These are phyloP conservation scores for Eutrema salsugineum DNA, from an alignment of 441 rosid species.

Conservation along the genomic window DNA sequence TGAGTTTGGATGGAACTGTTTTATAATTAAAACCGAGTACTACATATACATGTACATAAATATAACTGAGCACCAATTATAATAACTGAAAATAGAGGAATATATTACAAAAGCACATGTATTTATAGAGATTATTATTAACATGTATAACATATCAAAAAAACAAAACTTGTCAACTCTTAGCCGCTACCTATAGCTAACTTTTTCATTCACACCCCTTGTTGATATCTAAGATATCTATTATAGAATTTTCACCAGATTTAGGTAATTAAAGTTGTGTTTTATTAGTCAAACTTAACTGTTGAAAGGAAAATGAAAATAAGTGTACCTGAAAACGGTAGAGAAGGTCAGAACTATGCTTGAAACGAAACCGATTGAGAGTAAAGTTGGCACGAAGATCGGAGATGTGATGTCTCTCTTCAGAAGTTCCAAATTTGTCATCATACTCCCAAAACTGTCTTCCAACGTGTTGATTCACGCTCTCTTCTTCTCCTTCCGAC, in stretches of 20 bases:
- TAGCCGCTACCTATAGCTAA: too few relatives aligned
- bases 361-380: conserved; percentile 33
- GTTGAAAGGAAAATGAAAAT: not conserved
- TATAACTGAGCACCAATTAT: not conserved
- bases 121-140: not conserved
- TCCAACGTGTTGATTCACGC: conserved; percentile 49
- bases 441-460: conserved; percentile 72
- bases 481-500: conserved; percentile 46
- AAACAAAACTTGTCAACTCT: too few relatives aligned
- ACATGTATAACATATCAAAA: too few relatives aligned
- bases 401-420: conserved; percentile 37
- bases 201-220: not conserved
- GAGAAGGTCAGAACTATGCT: conserved; percentile 57
- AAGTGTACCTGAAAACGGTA: conserved; percentile 50
- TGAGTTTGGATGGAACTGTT: not conserved
- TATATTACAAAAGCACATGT: not conserved
- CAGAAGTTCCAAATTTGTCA: conserved; percentile 31
- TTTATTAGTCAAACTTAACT: not conserved
- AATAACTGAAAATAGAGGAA: not conserved
- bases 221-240: not conserved
- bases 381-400: conserved; percentile 34
- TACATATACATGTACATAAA: too few relatives aligned
- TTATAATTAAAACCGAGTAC: too few relatives aligned
- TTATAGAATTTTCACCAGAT: not conserved
- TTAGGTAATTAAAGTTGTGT: not conserved